Base-by-base conservation (phyloP, 108 stramenopile species). In the Chaetoceros tenuissimus region DNA sequence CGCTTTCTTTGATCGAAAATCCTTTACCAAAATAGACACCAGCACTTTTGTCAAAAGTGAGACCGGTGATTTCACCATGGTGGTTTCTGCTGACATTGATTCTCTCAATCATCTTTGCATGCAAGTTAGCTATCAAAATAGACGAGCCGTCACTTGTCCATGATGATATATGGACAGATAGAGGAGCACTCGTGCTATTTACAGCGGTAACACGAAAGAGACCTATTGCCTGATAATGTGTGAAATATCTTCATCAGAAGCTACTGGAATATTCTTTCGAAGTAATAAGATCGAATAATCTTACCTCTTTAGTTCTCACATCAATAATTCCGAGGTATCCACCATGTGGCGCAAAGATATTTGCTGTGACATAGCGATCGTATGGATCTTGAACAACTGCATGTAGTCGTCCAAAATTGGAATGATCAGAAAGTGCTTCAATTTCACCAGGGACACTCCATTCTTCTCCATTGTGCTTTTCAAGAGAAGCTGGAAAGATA, bases 41-140 rank as follows among this genome's bases (percentile, higher is more conserved):
- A 21, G 69, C 69, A 54, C 23, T 48, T n/a, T 2, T 53, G 49
- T 71, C 52, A 29, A 66, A 66, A 16, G 20, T 28, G 16, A 31
- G 29, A 13, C 21, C 21, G 17, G 23, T 66, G 46, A 71, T 71
- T 24, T 59, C 23, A 18, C 64, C 64, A 16, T 65, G 7, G 1
- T 26, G 3, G 48, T 65, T 29, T 10, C 64, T 27, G 1, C 3
- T 46, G 25, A 71, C 25, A 25, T 71, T 54, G 51, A 71, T 66
- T 13, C 69, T 58, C 48, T 71, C 69, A 7, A 66, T 30, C 18
- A 51, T 59, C 44, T 71, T 71, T n/a, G 64, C 69, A 22, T 59
- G 27, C 2, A 71, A 59, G 28, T 71, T 71, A 13, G 22, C 28
- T 21, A 59, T 7, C 8, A 71, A 1, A 53, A 71, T 52, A 20